Conservation (phyloP, 352 stramenopile species). For the Achlya hypogyna region DNA sequence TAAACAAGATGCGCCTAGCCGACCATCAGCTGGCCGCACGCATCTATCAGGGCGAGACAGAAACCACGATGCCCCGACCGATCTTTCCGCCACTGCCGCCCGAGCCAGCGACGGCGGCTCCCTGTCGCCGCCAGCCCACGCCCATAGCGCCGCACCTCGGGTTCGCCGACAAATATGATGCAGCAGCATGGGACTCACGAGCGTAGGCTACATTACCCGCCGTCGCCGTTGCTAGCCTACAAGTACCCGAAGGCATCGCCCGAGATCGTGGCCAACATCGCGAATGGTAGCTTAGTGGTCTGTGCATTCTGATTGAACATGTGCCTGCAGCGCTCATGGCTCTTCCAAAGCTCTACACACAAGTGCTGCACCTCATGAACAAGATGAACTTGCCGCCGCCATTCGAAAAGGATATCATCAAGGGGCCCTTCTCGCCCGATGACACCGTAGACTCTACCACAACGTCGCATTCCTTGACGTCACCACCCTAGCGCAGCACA, state of each 20-base stretch:
- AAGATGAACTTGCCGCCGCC: slow-evolving; percentile 85
- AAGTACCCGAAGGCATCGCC: slow-evolving; percentile 77
- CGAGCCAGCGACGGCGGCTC: not conserved
- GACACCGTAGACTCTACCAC: too few relatives aligned
- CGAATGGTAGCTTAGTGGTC: slow-evolving; percentile 45
- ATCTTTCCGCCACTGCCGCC: slow-evolving; percentile 6
- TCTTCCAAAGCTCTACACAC: slow-evolving; percentile 80
- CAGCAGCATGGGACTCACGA: not conserved
- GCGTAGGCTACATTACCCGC: slow-evolving; percentile 70
- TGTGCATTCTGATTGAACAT: not conserved
- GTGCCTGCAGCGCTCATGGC: slow-evolving; percentile 58
- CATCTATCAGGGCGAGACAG: not conserved
- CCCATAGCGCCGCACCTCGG: slow-evolving; percentile 66
- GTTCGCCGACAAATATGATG: slow-evolving; percentile 23
- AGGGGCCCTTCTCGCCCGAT: slow-evolving; percentile 43
- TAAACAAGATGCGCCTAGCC: slow-evolving; percentile 44
- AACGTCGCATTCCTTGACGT: too few relatives aligned
- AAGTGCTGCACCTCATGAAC: slow-evolving; percentile 89
- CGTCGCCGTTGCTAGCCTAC: slow-evolving; percentile 77
- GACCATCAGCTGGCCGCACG: slow-evolving; percentile 37
- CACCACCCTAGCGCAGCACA: too few relatives aligned
- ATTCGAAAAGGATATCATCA: slow-evolving; percentile 64
- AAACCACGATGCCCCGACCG: not conserved
- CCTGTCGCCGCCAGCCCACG: slow-evolving; percentile 22
- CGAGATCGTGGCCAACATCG: slow-evolving; percentile 75